Evolutionary conservation across 805 yeast species (phyloP).

Genomic region (Lipomyces yamanashiensis): DNA sequence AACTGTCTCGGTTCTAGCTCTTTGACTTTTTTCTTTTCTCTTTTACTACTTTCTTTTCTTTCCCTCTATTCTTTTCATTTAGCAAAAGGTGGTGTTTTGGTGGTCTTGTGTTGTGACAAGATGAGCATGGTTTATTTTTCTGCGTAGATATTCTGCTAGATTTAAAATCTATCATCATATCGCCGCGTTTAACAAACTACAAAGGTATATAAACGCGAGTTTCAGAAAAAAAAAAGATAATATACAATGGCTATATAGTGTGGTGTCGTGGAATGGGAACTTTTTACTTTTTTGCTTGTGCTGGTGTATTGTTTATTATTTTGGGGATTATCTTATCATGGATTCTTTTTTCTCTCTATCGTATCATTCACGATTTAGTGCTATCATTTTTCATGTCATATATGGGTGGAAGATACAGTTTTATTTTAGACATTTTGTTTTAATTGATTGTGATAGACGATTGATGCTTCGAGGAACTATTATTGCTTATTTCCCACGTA

Average conservation of each 20-base stretch:
- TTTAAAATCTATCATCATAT: too few species aligned
- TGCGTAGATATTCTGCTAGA: too few species aligned
- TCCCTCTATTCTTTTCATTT: slow-evolving; percentile 5
- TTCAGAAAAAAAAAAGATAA: neutral
- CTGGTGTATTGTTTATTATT: slow-evolving; percentile 3
- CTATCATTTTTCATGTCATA: slow-evolving; percentile 9
- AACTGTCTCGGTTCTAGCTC: neutral
- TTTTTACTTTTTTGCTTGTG: neutral
- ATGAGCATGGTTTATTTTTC: neutral
- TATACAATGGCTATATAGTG: slow-evolving; percentile 7
- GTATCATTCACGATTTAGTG: neutral
- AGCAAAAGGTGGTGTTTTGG: slow-evolving; percentile 12
- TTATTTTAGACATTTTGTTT: slow-evolving; percentile 3
- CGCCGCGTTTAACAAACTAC: neutral
- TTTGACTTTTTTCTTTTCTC: neutral
- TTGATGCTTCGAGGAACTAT: too few species aligned
- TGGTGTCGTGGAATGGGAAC: slow-evolving; percentile 13
- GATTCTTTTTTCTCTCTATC: neutral
- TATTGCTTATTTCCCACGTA: too few species aligned
- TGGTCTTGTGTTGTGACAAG: slow-evolving; percentile 7
- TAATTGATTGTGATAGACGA: slow-evolving; percentile 22
- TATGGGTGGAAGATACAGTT: slow-evolving; percentile 16
- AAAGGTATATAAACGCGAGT: neutral
- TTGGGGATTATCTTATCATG: slow-evolving; percentile 10
- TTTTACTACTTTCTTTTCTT: neutral